Percentiles rank a stretch among this genome's conserved stretches.
phyloP scores from a whole-genome alignment of 805 yeast species.

The Cyberlindnera euphorbiae region DNA sequence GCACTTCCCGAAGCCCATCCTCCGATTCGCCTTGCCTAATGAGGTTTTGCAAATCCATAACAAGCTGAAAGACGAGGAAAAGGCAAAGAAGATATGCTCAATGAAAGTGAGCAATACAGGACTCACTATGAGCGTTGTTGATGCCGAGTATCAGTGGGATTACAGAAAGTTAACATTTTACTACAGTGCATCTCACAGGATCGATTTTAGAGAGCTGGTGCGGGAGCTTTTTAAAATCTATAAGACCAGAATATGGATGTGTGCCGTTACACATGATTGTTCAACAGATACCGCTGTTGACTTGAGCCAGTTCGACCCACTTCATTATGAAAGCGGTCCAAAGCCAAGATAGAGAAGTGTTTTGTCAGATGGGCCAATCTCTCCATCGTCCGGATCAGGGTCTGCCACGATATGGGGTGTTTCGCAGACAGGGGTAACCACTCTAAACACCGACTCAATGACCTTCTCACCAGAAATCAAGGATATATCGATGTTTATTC shows the following conservation, averaged over 20 bases:
- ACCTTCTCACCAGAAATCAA: no score
- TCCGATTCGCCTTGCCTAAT: constrained; percentile 70
- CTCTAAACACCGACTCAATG: no score
- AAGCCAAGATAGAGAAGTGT: no score
- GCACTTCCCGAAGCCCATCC: constrained; percentile 65
- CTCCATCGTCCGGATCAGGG: no score
- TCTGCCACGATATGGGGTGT: no score
- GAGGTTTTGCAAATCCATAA: constrained; percentile 59
- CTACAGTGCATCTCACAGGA: constrained; percentile 59
- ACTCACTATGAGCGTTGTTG: constrained; percentile 49
- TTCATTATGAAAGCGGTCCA: no score
- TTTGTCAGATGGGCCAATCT: no score
- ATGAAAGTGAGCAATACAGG: constrained; percentile 21
- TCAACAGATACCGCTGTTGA: neutral
- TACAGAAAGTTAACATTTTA: constrained; percentile 72
- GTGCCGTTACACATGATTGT: constrained; percentile 47
- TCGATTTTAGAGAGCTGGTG: constrained; percentile 71
- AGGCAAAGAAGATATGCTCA: constrained; percentile 39
- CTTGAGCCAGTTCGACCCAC: no score
- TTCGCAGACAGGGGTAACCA: no score
- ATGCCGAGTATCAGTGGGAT: constrained; percentile 81
- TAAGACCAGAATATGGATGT: constrained; percentile 81
- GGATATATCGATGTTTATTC: no score
- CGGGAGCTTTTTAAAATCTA: constrained; percentile 70
- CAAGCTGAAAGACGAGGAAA: constrained; percentile 67